A percentile compares a stretch with the other conserved stretches of the same genome.
Conservation (phyloP, 1,284 basidiomycete species). For the Exobasidium cylindrosporum region DNA sequence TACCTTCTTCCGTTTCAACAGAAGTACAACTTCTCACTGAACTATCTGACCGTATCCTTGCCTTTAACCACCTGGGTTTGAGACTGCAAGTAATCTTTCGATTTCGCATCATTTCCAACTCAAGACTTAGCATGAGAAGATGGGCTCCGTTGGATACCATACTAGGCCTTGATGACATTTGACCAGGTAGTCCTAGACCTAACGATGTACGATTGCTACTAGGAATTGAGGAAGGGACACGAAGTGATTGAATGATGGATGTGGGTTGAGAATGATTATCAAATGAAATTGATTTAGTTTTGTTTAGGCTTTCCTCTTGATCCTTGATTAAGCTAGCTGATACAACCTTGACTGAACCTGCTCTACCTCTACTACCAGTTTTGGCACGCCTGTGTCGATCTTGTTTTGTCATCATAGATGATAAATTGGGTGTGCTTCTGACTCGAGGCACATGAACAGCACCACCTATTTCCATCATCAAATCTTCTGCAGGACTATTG, state of each 20-base stretch:
- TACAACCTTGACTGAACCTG: slow-evolving; percentile 18
- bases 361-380: slow-evolving; percentile 10
- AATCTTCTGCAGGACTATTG: neutral
- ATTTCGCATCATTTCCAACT: slow-evolving; percentile 53
- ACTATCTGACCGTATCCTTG: slow-evolving; percentile 9
- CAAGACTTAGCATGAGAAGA: slow-evolving; percentile 50
- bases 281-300: too few species aligned
- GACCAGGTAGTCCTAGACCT: neutral
- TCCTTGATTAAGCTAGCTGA: neutral
- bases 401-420: neutral
- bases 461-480: neutral
- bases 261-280: neutral
- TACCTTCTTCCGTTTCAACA: too few species aligned
- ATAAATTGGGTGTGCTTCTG: slow-evolving; percentile 31
- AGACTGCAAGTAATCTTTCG: slow-evolving; percentile 51
- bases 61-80: slow-evolving; percentile 42
- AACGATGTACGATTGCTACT: neutral
- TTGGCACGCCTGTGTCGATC: neutral
- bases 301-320: too few species aligned
- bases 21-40: neutral
- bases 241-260: neutral
- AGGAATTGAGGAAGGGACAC: neutral
- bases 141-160: slow-evolving; percentile 49
- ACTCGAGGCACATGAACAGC: slow-evolving; percentile 22
- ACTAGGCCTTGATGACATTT: slow-evolving; percentile 22